Percentiles rank a stretch among this genome's conserved stretches.
Evolutionary conservation across 2,329 filamentous ascomycete species (phyloP).

Genomic region (Scopulariopsis brevicaulis): DNA sequence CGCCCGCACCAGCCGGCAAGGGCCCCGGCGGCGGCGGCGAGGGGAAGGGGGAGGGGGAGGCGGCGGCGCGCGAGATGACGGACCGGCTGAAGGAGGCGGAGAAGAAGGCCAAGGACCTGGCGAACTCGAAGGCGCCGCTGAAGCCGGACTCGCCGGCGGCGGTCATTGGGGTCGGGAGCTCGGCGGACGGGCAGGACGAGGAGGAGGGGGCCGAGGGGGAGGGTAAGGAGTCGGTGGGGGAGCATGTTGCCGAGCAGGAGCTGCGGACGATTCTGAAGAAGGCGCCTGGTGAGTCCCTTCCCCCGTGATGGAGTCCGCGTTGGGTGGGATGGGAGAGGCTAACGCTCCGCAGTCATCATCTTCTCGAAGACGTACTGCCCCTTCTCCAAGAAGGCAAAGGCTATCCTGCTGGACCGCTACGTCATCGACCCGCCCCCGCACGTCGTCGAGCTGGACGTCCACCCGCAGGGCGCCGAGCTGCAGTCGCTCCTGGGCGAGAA

Average conservation of each 20-base stretch:
- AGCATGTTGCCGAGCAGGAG: slow-evolving; percentile 56
- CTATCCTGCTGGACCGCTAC: slow-evolving; percentile 75
- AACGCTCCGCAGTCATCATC: slow-evolving; percentile 58
- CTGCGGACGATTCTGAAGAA: slow-evolving; percentile 73
- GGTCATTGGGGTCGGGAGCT: slow-evolving; percentile 47
- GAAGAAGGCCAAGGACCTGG: slow-evolving; percentile 54
- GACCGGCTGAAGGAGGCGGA: slow-evolving; percentile 58
- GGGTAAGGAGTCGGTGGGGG: slow-evolving; percentile 41
- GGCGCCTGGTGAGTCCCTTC: slow-evolving; percentile 56
- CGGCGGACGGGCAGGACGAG: slow-evolving; percentile 40
- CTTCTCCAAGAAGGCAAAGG: slow-evolving; percentile 75
- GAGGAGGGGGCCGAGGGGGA: slow-evolving; percentile 26
- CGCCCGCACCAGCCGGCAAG: slow-evolving; percentile 14
- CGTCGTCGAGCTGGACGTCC: slow-evolving; percentile 82
- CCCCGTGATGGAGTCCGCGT: neutral
- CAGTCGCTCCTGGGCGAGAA: slow-evolving; percentile 61
- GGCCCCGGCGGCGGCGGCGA: slow-evolving; percentile 43
- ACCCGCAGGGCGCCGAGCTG: slow-evolving; percentile 60
- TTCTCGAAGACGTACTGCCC: slow-evolving; percentile 95
- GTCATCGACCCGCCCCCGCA: slow-evolving; percentile 69
- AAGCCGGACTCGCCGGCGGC: slow-evolving; percentile 47
- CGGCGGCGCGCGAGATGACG: slow-evolving; percentile 36
- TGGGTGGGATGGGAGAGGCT: neutral
- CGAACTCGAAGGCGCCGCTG: slow-evolving; percentile 53
- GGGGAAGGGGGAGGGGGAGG: slow-evolving; percentile 6